Percentiles rank a stretch among this genome's conserved stretches.
These are phyloP conservation scores for Ophiostoma sp. DNA, from an alignment of 2,329 filamentous ascomycete genomes.

Conservation along the genomic window DNA sequence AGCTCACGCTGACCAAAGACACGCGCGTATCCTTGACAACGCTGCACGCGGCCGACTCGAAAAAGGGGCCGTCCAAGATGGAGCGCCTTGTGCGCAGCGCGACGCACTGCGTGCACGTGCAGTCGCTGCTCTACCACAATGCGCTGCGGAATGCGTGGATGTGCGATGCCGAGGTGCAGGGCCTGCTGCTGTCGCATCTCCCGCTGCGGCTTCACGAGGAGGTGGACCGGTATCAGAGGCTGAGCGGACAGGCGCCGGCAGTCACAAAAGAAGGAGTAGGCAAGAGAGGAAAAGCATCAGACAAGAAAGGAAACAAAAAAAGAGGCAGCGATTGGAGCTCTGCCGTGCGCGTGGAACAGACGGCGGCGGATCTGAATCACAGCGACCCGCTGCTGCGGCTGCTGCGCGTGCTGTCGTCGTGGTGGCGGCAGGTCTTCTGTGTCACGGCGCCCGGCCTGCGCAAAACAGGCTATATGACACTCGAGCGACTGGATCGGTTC, in stretches of 20 bases:
- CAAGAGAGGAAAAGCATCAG: neutral
- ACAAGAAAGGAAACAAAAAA: conserved; percentile 20
- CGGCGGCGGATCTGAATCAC: conserved; percentile 68
- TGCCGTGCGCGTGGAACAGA: conserved; percentile 57
- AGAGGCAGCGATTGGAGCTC: conserved; percentile 33
- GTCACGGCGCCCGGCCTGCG: conserved; percentile 72
- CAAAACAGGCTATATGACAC: conserved; percentile 83
- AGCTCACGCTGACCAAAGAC: conserved; percentile 62
- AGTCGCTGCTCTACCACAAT: conserved; percentile 85
- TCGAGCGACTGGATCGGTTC: conserved; percentile 68
- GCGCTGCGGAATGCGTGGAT: conserved; percentile 77
- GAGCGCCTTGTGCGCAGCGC: conserved; percentile 71
- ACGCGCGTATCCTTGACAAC: conserved; percentile 54
- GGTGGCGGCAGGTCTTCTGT: conserved; percentile 82
- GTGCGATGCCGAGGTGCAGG: conserved; percentile 69
- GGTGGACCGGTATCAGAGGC: conserved; percentile 64
- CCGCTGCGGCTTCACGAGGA: conserved; percentile 63
- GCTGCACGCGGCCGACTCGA: conserved; percentile 52
- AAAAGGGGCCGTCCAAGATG: conserved; percentile 80
- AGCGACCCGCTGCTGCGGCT: conserved; percentile 76
- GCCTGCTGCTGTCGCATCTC: conserved; percentile 68
- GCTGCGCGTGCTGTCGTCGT: conserved; percentile 68
- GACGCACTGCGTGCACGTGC: conserved; percentile 85
- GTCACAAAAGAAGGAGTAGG: neutral
- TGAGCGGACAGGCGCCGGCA: conserved; percentile 51